Conservation (phyloP, 768 basidiomycete genomes). For the Megacollybia marginata region DNA sequence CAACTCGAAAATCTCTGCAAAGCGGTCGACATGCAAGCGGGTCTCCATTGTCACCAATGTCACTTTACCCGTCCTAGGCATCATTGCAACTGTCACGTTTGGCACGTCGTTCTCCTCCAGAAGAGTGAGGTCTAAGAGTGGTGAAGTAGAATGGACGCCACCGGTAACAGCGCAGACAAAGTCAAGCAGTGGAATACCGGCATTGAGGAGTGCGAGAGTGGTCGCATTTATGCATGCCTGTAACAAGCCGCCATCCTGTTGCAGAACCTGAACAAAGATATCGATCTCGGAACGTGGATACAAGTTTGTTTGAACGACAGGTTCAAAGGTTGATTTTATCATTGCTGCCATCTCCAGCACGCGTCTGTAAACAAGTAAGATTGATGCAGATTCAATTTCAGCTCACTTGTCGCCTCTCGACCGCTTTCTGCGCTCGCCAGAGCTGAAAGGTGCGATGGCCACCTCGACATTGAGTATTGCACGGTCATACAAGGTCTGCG, state of each 20-base stretch:
- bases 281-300: slow-evolving; percentile 96
- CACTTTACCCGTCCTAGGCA: slow-evolving; percentile 82
- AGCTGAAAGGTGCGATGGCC: slow-evolving; percentile 79
- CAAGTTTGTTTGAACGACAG: slow-evolving; percentile 82
- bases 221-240: slow-evolving; percentile 93
- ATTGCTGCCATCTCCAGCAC: slow-evolving; percentile 80
- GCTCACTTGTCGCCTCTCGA: slow-evolving; percentile 84
- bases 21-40: slow-evolving; percentile 85
- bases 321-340: slow-evolving; percentile 93
- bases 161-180: slow-evolving; percentile 88
- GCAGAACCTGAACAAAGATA: slow-evolving; percentile 86
- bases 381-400: neutral
- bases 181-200: slow-evolving; percentile 86
- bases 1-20: slow-evolving; percentile 80
- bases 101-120: slow-evolving; percentile 92
- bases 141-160: slow-evolving; percentile 74
- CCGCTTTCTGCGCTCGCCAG: slow-evolving; percentile 70
- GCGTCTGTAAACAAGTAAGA: slow-evolving; percentile 36
- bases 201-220: slow-evolving; percentile 83
- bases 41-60: slow-evolving; percentile 93
- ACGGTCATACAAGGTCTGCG: slow-evolving; percentile 77
- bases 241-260: slow-evolving; percentile 89
- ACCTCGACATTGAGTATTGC: slow-evolving; percentile 89
- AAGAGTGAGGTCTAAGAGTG: slow-evolving; percentile 80
- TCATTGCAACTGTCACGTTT: slow-evolving; percentile 78